Evolutionary conservation across 208 protist species (phyloP).

Genomic region (Leishmania martiniquensis): DNA sequence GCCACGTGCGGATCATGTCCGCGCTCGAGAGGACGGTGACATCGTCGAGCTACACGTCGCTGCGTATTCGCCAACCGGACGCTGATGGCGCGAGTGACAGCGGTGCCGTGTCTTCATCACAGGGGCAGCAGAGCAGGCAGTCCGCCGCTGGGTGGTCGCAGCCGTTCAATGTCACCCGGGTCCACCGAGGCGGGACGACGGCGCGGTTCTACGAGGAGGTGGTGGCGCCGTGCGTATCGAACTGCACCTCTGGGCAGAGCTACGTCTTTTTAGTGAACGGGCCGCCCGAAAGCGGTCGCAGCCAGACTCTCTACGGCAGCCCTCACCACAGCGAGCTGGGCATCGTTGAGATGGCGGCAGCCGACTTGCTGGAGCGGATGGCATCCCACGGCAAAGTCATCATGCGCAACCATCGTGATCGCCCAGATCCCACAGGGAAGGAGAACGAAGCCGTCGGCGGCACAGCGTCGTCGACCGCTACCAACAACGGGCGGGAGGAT

Average conservation of each 20-base stretch:
- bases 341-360: slow-evolving; percentile 78
- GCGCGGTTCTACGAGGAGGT: slow-evolving; percentile 80
- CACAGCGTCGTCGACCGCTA: slow-evolving; percentile 10
- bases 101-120: slow-evolving; percentile 7
- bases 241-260: slow-evolving; percentile 79
- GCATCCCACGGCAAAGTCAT: slow-evolving; percentile 31
- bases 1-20: slow-evolving; percentile 85
- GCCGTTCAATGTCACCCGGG: slow-evolving; percentile 70
- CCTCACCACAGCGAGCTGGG: slow-evolving; percentile 81
- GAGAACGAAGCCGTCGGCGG: slow-evolving; percentile 12
- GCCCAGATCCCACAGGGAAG: slow-evolving; percentile 14
- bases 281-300: slow-evolving; percentile 80
- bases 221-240: slow-evolving; percentile 80
- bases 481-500: slow-evolving; percentile 12
- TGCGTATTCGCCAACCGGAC: slow-evolving; percentile 56
- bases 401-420: slow-evolving; percentile 38
- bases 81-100: slow-evolving; percentile 5
- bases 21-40: slow-evolving; percentile 67
- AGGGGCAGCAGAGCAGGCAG: slow-evolving; percentile 11
- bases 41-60: slow-evolving; percentile 73
- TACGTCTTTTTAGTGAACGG: slow-evolving; percentile 83
- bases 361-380: slow-evolving; percentile 68
- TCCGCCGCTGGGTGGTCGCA: slow-evolving; percentile 44
- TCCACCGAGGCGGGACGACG: slow-evolving; percentile 74
- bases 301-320: slow-evolving; percentile 87